Conservation (phyloP, 305 asterid species). For the Solanum aculeatissimum region DNA sequence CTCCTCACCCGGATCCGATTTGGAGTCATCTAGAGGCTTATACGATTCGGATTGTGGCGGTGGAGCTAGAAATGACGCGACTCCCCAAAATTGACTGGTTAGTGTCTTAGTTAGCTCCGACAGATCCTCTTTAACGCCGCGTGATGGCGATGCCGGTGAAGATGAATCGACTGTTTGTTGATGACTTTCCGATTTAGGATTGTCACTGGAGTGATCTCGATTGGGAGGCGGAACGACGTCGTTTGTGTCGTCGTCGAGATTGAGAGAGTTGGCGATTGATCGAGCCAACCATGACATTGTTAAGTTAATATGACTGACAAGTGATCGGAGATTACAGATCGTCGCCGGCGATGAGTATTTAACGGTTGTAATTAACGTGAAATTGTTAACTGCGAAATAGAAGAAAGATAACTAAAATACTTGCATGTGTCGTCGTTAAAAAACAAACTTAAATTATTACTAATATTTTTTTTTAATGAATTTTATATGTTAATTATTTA, state of each 20-base stretch:
- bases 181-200: neutral
- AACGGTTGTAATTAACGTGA: neutral
- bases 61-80: conserved; percentile 89
- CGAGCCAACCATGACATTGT: conserved; percentile 90
- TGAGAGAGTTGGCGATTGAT: conserved; percentile 88
- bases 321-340: conserved; percentile 5
- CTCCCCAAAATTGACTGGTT: conserved; percentile 89
- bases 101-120: conserved; percentile 77
- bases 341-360: conserved; percentile 25
- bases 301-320: neutral
- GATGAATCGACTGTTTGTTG: neutral
- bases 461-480: too few relatives aligned
- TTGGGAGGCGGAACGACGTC: conserved; percentile 6
- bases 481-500: too few relatives aligned
- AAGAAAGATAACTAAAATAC: neutral
- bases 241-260: conserved; percentile 28
- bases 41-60: conserved; percentile 30
- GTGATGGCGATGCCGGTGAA: neutral
- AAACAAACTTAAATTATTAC: too few relatives aligned
- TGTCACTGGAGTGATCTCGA: neutral
- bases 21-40: conserved; percentile 10
- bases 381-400: neutral
- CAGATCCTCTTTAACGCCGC: conserved; percentile 45
- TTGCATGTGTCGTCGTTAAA: neutral
- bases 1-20: conserved; percentile 19